These are phyloP conservation scores for Pichia ethanolica DNA, from an alignment of 805 yeast species.

Conservation along the genomic window DNA sequence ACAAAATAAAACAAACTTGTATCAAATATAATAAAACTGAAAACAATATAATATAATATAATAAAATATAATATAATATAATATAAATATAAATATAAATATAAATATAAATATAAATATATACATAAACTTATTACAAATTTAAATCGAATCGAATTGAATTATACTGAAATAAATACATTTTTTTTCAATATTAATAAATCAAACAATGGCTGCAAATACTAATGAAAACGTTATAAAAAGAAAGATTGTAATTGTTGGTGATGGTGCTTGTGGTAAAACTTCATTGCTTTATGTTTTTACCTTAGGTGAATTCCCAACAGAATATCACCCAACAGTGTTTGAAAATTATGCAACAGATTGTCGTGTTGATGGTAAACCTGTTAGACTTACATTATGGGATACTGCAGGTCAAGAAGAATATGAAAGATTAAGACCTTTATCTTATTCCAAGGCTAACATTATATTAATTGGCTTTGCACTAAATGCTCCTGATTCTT, in stretches of 20 bases:
- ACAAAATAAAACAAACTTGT: no score
- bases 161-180: no score
- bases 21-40: no score
- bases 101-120: no score
- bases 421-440: conserved; percentile 81
- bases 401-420: conserved; percentile 98
- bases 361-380: conserved; percentile 88
- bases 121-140: no score
- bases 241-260: conserved; percentile 82
- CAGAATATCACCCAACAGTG: conserved; percentile 89
- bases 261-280: conserved; percentile 94
- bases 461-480: conserved; percentile 83
- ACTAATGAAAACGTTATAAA: conserved; percentile 32
- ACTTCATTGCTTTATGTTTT: conserved; percentile 87
- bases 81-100: no score
- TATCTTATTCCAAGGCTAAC: conserved; percentile 83
- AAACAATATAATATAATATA: no score
- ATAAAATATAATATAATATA: no score
- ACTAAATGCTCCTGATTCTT: conserved; percentile 74
- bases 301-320: conserved; percentile 87
- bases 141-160: no score
- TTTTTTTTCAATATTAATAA: no score
- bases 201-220: neutral
- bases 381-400: conserved; percentile 85
- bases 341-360: conserved; percentile 93